Evolutionary conservation across 768 basidiomycete species (phyloP).

Genomic region (Dendrothele bispora): DNA sequence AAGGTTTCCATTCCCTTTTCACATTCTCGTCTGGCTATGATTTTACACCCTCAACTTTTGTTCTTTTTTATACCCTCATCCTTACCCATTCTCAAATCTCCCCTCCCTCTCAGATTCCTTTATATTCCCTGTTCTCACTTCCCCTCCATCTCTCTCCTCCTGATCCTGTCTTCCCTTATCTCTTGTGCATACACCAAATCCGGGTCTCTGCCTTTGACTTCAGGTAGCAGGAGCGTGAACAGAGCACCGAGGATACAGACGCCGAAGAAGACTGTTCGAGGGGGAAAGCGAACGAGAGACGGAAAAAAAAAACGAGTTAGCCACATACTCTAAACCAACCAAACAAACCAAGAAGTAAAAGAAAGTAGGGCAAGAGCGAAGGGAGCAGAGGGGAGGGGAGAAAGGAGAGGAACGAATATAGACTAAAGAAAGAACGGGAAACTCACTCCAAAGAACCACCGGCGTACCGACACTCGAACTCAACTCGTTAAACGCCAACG

Average conservation of each 20-base stretch:
- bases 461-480: constrained; percentile 63
- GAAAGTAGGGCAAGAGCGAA: background rate
- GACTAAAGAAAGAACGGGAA: constrained; percentile 3
- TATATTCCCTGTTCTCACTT: too few species aligned
- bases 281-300: background rate
- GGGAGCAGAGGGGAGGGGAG: constrained; percentile 1
- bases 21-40: too few species aligned
- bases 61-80: too few species aligned
- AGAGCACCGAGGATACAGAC: constrained; percentile 60
- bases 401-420: too few species aligned
- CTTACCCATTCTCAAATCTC: too few species aligned
- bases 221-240: constrained; percentile 47
- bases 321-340: too few species aligned
- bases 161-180: constrained; percentile 15
- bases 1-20: too few species aligned
- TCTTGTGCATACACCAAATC: constrained; percentile 45
- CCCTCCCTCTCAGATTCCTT: too few species aligned
- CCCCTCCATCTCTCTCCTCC: background rate
- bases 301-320: background rate
- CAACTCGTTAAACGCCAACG: constrained; percentile 70
- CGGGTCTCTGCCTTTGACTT: constrained; percentile 49
- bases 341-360: background rate
- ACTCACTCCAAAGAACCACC: constrained; percentile 70
- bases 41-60: too few species aligned
- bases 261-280: constrained; percentile 57